Conservation (phyloP, 441 rosid species). For the Populus tomentosa region DNA sequence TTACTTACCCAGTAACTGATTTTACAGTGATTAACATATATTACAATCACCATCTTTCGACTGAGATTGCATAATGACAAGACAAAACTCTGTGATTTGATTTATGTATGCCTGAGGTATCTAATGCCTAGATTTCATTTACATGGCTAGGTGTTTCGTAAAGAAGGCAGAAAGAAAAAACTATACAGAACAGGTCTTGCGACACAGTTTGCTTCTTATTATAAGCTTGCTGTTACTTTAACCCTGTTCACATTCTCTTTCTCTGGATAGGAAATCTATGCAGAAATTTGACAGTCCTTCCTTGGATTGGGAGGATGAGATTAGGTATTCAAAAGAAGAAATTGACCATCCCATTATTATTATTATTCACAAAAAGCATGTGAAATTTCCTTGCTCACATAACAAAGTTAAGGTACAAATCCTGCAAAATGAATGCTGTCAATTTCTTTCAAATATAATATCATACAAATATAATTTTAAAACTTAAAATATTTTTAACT, state of each 20-base stretch:
- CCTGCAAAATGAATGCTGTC: background rate
- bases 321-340: too few species aligned
- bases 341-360: too few species aligned
- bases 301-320: background rate
- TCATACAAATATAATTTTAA: too few species aligned
- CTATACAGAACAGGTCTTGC: constrained; percentile 14
- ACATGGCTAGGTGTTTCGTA: constrained; percentile 22
- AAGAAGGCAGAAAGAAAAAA: constrained; percentile 9
- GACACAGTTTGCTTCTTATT: constrained; percentile 18
- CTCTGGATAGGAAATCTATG: too few species aligned
- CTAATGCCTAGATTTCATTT: constrained; percentile 15
- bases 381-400: too few species aligned
- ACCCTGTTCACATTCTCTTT: constrained; percentile 6
- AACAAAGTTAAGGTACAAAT: too few species aligned
- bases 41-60: constrained; percentile 28
- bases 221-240: constrained; percentile 16
- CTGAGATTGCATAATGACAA: constrained; percentile 15
- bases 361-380: too few species aligned
- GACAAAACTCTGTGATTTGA: too few species aligned
- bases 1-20: background rate
- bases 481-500: too few species aligned
- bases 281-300: background rate
- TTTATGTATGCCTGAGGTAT: constrained; percentile 20
- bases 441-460: too few species aligned
- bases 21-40: background rate